These are phyloP conservation scores for Trichoderma polysporum DNA, from an alignment of 2,329 filamentous ascomycete genomes.

Conservation along the genomic window DNA sequence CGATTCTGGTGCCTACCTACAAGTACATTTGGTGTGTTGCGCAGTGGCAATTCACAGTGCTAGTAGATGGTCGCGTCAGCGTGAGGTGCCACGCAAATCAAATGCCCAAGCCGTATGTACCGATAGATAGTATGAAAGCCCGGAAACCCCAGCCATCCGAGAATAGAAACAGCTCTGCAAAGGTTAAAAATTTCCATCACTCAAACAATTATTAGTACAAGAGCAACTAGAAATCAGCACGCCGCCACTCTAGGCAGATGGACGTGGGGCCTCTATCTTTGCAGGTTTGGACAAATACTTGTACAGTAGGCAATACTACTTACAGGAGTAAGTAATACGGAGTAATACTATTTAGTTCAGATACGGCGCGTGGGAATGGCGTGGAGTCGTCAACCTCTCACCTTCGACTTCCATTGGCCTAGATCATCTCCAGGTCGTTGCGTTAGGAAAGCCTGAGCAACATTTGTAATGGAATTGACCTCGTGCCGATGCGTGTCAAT, in stretches of 20 bases:
- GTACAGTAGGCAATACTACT: neutral
- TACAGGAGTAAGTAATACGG: neutral
- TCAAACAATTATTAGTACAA: neutral
- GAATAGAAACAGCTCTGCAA: neutral
- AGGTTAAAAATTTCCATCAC: neutral
- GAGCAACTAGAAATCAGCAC: neutral
- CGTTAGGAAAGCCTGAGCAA: neutral
- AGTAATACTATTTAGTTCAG: neutral
- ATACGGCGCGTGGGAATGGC: neutral
- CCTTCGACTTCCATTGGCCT: conserved; percentile 1
- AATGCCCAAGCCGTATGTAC: neutral
- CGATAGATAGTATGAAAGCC: too few species aligned
- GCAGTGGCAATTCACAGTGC: neutral
- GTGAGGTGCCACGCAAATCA: neutral
- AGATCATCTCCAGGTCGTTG: neutral
- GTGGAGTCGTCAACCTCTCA: neutral
- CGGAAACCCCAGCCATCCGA: neutral
- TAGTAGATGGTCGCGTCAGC: neutral
- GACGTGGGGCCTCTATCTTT: neutral
- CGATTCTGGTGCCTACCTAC: neutral
- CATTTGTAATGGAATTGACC: neutral
- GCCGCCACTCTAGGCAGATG: neutral
- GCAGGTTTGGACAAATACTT: neutral
- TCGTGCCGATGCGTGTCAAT: conserved; percentile 5
- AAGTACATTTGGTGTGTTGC: neutral